A percentile compares a stretch with the other conserved stretches of the same genome.
phyloP scores from a whole-genome alignment of 192 early-diverging fungal species.

The Radiomyces spectabilis region DNA sequence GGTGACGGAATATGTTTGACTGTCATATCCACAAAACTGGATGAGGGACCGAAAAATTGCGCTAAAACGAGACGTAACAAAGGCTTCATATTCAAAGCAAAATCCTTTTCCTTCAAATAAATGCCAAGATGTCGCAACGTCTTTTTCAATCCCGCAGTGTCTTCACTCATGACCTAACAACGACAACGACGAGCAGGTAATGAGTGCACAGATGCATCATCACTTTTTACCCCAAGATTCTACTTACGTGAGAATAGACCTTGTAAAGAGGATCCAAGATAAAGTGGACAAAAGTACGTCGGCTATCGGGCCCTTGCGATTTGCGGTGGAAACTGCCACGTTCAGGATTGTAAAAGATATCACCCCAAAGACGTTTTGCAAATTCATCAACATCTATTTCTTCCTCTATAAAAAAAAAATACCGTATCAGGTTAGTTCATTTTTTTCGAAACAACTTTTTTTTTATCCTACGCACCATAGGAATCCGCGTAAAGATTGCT shows the following conservation, averaged over 20 bases:
- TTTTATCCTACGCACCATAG: conserved; percentile 41
- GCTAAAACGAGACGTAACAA: conserved; percentile 72
- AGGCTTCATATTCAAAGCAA: conserved; percentile 78
- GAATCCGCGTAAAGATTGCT: conserved; percentile 82
- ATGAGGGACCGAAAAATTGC: conserved; percentile 86
- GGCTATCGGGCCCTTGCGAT: conserved; percentile 42
- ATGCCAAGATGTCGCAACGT: conserved; percentile 78
- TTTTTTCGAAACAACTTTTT: background rate
- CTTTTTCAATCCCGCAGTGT: conserved; percentile 57
- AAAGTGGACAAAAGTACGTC: conserved; percentile 93
- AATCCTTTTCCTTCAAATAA: conserved; percentile 68
- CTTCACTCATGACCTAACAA: conserved; percentile 63
- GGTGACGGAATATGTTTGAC: conserved; percentile 75
- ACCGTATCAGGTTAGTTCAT: background rate
- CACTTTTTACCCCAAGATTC: background rate
- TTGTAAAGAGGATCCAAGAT: conserved; percentile 33
- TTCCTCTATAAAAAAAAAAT: conserved; percentile 21
- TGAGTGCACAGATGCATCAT: background rate
- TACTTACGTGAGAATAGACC: conserved; percentile 28
- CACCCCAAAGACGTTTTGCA: conserved; percentile 93
- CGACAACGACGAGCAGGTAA: background rate
- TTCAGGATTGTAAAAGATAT: conserved; percentile 83
- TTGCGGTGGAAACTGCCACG: conserved; percentile 77
- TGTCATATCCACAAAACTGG: conserved; percentile 90
- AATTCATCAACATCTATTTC: conserved; percentile 72